A percentile compares a stretch with the other conserved stretches of the same genome.
Evolutionary conservation across 192 early-diverging fungal species (phyloP).

Genomic region (Coemansia guatemalensis): DNA sequence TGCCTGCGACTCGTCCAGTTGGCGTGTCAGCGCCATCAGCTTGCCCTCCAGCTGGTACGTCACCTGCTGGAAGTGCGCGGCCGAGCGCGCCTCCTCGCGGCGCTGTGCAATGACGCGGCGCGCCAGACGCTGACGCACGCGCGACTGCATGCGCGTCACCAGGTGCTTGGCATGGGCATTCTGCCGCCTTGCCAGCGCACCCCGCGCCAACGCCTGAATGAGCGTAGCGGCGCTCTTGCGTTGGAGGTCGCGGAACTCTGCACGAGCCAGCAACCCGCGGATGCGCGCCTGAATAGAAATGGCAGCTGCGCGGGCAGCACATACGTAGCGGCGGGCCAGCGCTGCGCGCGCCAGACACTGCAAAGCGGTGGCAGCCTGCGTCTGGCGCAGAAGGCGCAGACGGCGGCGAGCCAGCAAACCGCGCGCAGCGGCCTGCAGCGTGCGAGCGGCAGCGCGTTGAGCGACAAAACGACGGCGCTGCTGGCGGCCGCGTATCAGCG

Average conservation of each 20-base stretch:
- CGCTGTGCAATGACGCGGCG: constrained; percentile 65
- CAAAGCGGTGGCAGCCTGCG: constrained; percentile 70
- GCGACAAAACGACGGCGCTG: constrained; percentile 60
- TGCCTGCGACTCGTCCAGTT: constrained; percentile 64
- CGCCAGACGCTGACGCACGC: constrained; percentile 72
- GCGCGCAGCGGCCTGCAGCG: constrained; percentile 67
- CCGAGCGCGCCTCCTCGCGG: constrained; percentile 84
- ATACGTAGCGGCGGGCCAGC: constrained; percentile 56
- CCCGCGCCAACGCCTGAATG: constrained; percentile 77
- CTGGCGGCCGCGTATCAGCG: constrained; percentile 76
- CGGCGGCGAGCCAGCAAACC: constrained; percentile 59
- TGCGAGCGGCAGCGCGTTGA: constrained; percentile 61
- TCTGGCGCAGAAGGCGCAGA: constrained; percentile 57
- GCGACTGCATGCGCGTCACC: constrained; percentile 81
- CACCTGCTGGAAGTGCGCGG: constrained; percentile 90
- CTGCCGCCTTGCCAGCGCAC: constrained; percentile 60
- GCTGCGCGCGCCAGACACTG: constrained; percentile 74
- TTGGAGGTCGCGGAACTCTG: constrained; percentile 57
- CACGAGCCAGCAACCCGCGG: constrained; percentile 69
- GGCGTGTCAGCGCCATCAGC: constrained; percentile 91
- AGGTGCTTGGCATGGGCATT: constrained; percentile 57
- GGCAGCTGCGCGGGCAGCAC: constrained; percentile 42
- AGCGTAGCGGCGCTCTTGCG: constrained; percentile 66
- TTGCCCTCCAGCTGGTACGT: constrained; percentile 95
- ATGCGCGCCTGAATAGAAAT: constrained; percentile 65